These are phyloP conservation scores for Apophysomyces sp. DNA, from an alignment of 371 early-diverging fungal genomes.

Conservation along the genomic window DNA sequence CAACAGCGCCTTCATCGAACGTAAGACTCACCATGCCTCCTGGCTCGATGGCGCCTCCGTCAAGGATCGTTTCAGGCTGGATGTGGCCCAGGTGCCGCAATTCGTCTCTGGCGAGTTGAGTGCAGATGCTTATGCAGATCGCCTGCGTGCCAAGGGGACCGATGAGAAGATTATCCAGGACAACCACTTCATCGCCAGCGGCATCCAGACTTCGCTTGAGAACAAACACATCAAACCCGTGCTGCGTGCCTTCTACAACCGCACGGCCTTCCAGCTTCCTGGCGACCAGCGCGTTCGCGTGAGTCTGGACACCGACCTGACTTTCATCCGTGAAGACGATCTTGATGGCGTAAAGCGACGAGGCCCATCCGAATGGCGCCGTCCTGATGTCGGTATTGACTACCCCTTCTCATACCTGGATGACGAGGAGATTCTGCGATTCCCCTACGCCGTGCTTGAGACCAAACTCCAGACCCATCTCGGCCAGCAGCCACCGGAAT, in stretches of 20 bases:
- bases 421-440: slow-evolving; percentile 58
- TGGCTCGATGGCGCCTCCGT: slow-evolving; percentile 94
- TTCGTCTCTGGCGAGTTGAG: slow-evolving; percentile 78
- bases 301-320: slow-evolving; percentile 93
- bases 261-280: slow-evolving; percentile 97
- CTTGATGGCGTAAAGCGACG: slow-evolving; percentile 52
- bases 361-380: slow-evolving; percentile 81
- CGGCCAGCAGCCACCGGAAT: slow-evolving; percentile 89
- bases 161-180: slow-evolving; percentile 69
- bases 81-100: slow-evolving; percentile 38
- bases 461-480: slow-evolving; percentile 80
- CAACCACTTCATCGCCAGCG: slow-evolving; percentile 65
- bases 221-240: slow-evolving; percentile 77
- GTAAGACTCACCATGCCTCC: slow-evolving; percentile 87
- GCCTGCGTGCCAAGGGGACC: slow-evolving; percentile 69
- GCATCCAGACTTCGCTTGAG: slow-evolving; percentile 72
- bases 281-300: slow-evolving; percentile 92
- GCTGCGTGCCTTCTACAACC: slow-evolving; percentile 90
- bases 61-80: slow-evolving; percentile 53
- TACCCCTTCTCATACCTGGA: slow-evolving; percentile 85
- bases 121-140: slow-evolving; percentile 82
- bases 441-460: slow-evolving; percentile 50
- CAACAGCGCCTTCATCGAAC: slow-evolving; percentile 83
- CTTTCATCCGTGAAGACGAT: slow-evolving; percentile 88
- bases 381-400: slow-evolving; percentile 85